phyloP scores from a whole-genome alignment of 306 rosid species.

The Fragaria ananassa region DNA sequence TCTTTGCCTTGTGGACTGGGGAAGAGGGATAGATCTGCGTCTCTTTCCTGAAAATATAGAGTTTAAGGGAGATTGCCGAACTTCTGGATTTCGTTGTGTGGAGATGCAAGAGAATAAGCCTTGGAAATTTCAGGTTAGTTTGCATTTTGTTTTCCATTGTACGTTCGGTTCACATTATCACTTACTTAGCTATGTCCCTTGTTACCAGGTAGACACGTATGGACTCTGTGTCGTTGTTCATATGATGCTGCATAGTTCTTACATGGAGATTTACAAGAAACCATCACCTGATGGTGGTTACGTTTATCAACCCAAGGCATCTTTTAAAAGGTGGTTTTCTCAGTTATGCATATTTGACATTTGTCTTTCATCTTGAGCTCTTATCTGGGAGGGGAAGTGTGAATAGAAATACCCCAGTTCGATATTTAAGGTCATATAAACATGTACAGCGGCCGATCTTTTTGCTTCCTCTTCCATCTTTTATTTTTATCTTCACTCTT shows the following conservation, averaged over 20 bases:
- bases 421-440: not conserved
- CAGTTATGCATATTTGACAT: not conserved
- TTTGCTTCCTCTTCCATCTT: conserved; percentile 2
- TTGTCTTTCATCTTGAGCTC: not conserved
- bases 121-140: conserved; percentile 83
- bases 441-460: not conserved
- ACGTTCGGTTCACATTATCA: conserved; percentile 17
- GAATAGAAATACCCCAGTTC: too few species aligned
- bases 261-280: conserved; percentile 75
- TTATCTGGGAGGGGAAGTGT: not conserved
- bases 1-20: conserved; percentile 98
- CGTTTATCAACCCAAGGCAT: conserved; percentile 56
- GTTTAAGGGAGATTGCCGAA: conserved; percentile 77
- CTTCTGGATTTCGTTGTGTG: conserved; percentile 91
- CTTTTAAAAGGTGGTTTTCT: conserved; percentile 65
- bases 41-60: conserved; percentile 65
- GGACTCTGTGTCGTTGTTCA: conserved; percentile 80
- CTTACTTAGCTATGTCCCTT: conserved; percentile 17
- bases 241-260: conserved; percentile 72
- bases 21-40: conserved; percentile 81
- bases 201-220: conserved; percentile 69
- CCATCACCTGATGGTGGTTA: conserved; percentile 53
- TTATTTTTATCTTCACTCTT: conserved; percentile 10
- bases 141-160: conserved; percentile 11
- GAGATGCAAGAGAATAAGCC: conserved; percentile 82